Percentiles rank a stretch among this genome's conserved stretches.
These are phyloP conservation scores for Carnegiea gigantea DNA, from an alignment of 179 eudicot genomes.

Conservation along the genomic window DNA sequence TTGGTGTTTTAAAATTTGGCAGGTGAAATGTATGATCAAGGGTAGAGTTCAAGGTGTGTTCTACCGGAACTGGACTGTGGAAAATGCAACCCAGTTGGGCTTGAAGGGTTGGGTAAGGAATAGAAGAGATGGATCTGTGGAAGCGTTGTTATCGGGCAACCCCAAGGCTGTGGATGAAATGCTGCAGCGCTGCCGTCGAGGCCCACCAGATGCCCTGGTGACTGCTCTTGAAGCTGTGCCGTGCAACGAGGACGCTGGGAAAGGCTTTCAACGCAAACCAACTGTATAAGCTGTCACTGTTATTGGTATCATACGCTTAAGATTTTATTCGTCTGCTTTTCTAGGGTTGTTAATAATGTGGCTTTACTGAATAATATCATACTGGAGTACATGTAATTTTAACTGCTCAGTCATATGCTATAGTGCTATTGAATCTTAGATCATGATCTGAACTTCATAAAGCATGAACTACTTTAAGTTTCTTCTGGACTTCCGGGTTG, in stretches of 20 bases:
- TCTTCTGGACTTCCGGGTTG: too few species aligned
- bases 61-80: conserved; percentile 78
- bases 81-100: conserved; percentile 72
- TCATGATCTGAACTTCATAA: too few species aligned
- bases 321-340: too few species aligned
- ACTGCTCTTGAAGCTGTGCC: conserved; percentile 61
- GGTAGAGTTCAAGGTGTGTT: conserved; percentile 97
- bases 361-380: too few species aligned
- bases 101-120: conserved; percentile 94
- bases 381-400: too few species aligned
- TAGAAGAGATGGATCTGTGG: conserved; percentile 83
- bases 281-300: conserved; percentile 41
- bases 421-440: too few species aligned
- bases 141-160: conserved; percentile 81
- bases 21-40: conserved; percentile 82
- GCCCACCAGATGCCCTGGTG: conserved; percentile 77
- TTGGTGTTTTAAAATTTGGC: conserved; percentile 9
- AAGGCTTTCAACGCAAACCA: conserved; percentile 56
- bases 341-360: too few species aligned
- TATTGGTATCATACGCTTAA: neutral
- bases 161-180: conserved; percentile 78
- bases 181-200: conserved; percentile 77
- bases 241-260: conserved; percentile 61
- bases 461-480: too few species aligned
- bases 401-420: too few species aligned